Percentiles rank a stretch among this genome's conserved stretches.
phyloP scores from a whole-genome alignment of 148 eudicot genomes.

The Hydrangea macrophylla region DNA sequence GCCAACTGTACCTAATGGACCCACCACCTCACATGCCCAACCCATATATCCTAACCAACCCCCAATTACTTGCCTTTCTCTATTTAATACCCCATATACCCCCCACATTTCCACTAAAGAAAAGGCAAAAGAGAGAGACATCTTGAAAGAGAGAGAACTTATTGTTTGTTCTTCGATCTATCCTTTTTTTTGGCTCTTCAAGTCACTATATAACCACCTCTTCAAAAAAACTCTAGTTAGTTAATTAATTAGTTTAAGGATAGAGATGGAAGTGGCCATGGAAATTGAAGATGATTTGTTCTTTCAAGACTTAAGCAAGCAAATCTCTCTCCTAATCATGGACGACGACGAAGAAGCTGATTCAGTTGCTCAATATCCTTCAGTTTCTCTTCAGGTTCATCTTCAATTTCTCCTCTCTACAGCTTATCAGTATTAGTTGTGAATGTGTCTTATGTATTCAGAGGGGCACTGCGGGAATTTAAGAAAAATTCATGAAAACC shows the following conservation, averaged over 20 bases:
- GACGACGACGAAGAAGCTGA: constrained; percentile 53
- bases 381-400: constrained; percentile 48
- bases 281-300: constrained; percentile 70
- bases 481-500: too few relatives aligned
- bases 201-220: not conserved
- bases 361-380: constrained; percentile 31
- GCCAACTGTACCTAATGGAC: constrained; percentile 15
- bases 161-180: too few relatives aligned
- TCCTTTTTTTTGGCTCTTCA: not conserved
- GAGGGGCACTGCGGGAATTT: too few relatives aligned
- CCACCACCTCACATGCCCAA: constrained; percentile 9
- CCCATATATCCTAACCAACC: too few relatives aligned
- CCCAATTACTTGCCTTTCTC: not conserved
- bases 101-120: not conserved
- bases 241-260: not conserved
- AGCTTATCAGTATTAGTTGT: too few relatives aligned
- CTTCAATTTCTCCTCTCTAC: too few relatives aligned
- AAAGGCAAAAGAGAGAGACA: not conserved
- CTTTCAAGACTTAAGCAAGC: constrained; percentile 70
- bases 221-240: not conserved
- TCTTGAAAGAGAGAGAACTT: not conserved
- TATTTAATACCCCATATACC: constrained; percentile 4
- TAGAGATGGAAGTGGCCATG: constrained; percentile 47
- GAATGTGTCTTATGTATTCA: too few relatives aligned
- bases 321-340: constrained; percentile 72